Conservation (phyloP, 306 rosid species). For the Pachyrhizus erosus region DNA sequence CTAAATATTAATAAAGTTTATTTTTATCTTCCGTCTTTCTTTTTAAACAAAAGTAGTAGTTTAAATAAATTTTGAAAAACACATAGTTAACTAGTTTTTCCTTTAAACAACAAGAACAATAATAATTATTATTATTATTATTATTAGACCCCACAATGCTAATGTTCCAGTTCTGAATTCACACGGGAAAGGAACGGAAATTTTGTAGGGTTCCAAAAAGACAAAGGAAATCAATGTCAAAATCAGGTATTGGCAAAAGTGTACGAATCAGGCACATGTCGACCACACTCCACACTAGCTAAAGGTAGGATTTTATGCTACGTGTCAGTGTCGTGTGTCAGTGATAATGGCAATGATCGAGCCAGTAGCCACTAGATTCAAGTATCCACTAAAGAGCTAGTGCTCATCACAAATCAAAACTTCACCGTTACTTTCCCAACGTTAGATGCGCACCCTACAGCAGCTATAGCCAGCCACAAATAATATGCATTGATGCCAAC, state of each 20-base stretch:
- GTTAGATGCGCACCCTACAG: conserved; percentile 26
- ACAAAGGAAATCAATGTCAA: conserved; percentile 35
- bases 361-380: conserved; percentile 15
- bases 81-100: no score
- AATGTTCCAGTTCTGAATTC: no score
- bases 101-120: no score
- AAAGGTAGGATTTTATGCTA: conserved; percentile 7
- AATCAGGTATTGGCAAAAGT: conserved; percentile 19
- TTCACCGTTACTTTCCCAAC: conserved; percentile 31
- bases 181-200: neutral
- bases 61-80: no score
- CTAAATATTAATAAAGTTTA: neutral
- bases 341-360: neutral
- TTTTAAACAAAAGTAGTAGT: no score
- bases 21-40: neutral
- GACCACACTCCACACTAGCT: conserved; percentile 41
- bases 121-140: no score
- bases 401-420: conserved; percentile 21
- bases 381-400: conserved; percentile 25
- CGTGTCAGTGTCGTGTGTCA: conserved; percentile 25
- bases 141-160: no score
- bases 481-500: conserved; percentile 37
- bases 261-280: conserved; percentile 41
- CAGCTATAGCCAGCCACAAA: conserved; percentile 39
- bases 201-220: neutral